Conservation (phyloP, 345 rosid genomes). For the Passiflora organensis region DNA sequence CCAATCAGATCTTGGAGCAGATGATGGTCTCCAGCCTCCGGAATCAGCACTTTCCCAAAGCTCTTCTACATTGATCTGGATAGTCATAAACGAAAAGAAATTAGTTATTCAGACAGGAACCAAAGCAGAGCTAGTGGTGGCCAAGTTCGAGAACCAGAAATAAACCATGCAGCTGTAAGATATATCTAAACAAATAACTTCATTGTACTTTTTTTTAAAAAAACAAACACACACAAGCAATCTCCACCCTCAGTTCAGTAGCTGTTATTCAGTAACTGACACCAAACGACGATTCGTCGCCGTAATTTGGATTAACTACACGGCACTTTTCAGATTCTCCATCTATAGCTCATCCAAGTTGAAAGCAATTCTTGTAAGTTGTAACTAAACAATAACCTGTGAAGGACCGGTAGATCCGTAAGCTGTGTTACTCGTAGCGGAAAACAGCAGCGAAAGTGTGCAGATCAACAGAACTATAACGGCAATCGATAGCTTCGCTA, state of each 20-base stretch:
- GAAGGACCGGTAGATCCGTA: constrained; percentile 41
- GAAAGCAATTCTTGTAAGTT: background rate
- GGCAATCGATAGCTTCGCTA: constrained; percentile 56
- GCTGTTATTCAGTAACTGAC: too few relatives aligned
- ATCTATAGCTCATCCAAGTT: too few relatives aligned
- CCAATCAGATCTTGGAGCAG: constrained; percentile 95
- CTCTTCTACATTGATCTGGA: constrained; percentile 64
- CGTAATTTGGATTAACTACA: background rate
- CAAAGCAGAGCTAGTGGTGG: background rate
- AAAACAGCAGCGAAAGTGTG: constrained; percentile 58
- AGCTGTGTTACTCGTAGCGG: constrained; percentile 39
- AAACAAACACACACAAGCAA: too few relatives aligned
- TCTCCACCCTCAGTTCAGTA: too few relatives aligned
- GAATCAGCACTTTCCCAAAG: constrained; percentile 90
- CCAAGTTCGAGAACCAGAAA: too few relatives aligned
- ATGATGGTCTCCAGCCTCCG: constrained; percentile 92
- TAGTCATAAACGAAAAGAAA: constrained; percentile 10
- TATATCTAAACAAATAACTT: too few relatives aligned
- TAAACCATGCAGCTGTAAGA: too few relatives aligned
- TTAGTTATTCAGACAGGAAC: constrained; percentile 3
- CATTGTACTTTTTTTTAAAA: too few relatives aligned
- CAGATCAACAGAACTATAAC: constrained; percentile 68
- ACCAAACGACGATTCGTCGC: too few relatives aligned
- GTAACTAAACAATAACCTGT: constrained; percentile 35
- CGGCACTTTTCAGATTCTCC: background rate